A percentile compares a stretch with the other conserved stretches of the same genome.
Conservation (phyloP, 306 rosid species). For the Corylus americana region DNA sequence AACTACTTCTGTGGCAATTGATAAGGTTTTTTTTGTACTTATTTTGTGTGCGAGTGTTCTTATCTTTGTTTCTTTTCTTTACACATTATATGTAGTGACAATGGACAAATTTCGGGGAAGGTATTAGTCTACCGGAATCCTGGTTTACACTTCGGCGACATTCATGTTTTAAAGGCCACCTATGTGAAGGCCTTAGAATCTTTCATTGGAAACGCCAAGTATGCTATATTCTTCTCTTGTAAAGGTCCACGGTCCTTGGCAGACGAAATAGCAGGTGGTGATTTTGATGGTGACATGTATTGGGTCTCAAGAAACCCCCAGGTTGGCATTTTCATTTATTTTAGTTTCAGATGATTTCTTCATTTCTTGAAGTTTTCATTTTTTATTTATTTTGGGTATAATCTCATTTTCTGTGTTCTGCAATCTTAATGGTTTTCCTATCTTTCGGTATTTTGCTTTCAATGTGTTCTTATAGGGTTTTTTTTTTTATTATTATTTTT, state of each 20-base stretch:
- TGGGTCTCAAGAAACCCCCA: constrained; percentile 76
- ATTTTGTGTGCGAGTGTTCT: neutral
- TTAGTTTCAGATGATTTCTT: neutral
- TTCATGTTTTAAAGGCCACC: constrained; percentile 62
- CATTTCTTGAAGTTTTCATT: neutral
- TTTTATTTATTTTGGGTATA: neutral
- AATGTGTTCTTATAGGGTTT: neutral
- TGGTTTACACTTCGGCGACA: constrained; percentile 82
- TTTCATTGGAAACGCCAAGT: constrained; percentile 62
- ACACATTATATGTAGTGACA: constrained; percentile 38
- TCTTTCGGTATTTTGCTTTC: neutral
- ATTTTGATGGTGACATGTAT: constrained; percentile 86
- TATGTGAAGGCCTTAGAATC: constrained; percentile 46
- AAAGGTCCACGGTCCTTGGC: constrained; percentile 80
- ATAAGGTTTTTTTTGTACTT: neutral
- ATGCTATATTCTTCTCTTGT: constrained; percentile 74
- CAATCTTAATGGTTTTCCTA: neutral
- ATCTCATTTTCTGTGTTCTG: constrained; percentile 1
- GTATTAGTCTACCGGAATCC: constrained; percentile 83
- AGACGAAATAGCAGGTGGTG: constrained; percentile 87
- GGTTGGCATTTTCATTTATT: constrained; percentile 39
- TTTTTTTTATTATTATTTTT: no score
- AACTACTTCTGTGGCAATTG: neutral
- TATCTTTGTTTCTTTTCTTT: neutral
- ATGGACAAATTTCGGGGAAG: constrained; percentile 65